Conservation (phyloP, 208 protist genomes). For the Crithidia brevicula region DNA sequence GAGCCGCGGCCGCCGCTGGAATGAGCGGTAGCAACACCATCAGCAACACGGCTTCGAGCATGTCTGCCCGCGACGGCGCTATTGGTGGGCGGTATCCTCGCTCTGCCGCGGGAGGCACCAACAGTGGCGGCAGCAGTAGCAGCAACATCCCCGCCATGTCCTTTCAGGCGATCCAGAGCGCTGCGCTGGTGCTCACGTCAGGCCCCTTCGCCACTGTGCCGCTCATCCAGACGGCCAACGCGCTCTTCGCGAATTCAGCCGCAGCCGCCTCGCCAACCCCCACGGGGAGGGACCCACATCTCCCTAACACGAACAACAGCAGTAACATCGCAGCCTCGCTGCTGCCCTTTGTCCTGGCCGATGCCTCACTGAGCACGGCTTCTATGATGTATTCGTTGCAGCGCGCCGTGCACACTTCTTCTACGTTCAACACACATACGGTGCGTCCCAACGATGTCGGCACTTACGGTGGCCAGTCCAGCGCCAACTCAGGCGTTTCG, state of each 20-base stretch:
- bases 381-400: constrained; percentile 19
- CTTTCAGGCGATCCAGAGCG: constrained; percentile 29
- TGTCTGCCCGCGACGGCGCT: neutral
- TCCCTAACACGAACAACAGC: neutral
- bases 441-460: neutral
- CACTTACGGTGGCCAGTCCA: neutral
- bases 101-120: neutral
- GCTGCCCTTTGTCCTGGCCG: constrained; percentile 28
- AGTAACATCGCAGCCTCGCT: constrained; percentile 1
- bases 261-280: neutral
- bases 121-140: neutral
- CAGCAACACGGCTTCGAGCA: neutral
- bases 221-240: constrained; percentile 28
- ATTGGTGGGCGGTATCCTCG: neutral
- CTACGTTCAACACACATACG: constrained; percentile 3
- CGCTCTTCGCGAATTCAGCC: constrained; percentile 7
- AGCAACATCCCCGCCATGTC: neutral
- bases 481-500: neutral
- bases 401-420: constrained; percentile 16
- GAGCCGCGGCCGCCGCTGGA: no score
- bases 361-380: constrained; percentile 21
- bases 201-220: constrained; percentile 30
- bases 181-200: constrained; percentile 21
- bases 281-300: neutral
- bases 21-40: neutral